phyloP scores from a whole-genome alignment of 192 early-diverging fungal species.

The Coemansia sp. region DNA sequence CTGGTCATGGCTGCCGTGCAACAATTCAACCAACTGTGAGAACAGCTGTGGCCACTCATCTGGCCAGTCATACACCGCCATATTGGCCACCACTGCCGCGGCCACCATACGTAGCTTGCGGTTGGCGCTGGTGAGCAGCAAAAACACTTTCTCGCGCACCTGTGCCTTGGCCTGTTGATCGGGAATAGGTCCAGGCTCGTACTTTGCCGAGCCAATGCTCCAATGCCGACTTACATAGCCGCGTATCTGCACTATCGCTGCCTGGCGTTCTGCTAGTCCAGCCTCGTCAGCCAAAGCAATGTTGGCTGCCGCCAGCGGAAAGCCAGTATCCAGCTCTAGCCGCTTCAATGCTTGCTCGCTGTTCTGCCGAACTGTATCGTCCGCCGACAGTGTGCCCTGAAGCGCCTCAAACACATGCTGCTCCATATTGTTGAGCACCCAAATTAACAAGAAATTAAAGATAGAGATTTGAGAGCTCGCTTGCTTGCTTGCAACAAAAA shows the following conservation, averaged over 20 bases:
- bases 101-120: constrained; percentile 42
- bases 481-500: no score
- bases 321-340: constrained; percentile 60
- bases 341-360: constrained; percentile 72
- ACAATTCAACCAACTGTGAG: constrained; percentile 66
- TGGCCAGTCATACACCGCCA: constrained; percentile 91
- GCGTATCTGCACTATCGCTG: constrained; percentile 69
- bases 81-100: constrained; percentile 82
- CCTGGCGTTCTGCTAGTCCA: constrained; percentile 65
- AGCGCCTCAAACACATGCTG: constrained; percentile 70
- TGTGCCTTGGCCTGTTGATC: constrained; percentile 41
- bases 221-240: constrained; percentile 76
- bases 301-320: constrained; percentile 66
- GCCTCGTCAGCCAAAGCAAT: constrained; percentile 65
- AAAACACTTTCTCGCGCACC: constrained; percentile 43
- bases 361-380: constrained; percentile 61
- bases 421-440: constrained; percentile 59
- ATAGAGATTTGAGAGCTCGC: no score
- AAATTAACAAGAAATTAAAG: not conserved
- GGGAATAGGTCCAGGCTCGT: constrained; percentile 48
- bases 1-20: constrained; percentile 62
- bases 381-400: constrained; percentile 66
- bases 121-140: constrained; percentile 30
- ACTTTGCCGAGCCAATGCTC: constrained; percentile 61
- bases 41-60: constrained; percentile 91